Evolutionary conservation across 805 yeast genomes (phyloP), one percentile per base, ranked within the genome.

Genomic region (Yamadazyma philogaea): DNA sequence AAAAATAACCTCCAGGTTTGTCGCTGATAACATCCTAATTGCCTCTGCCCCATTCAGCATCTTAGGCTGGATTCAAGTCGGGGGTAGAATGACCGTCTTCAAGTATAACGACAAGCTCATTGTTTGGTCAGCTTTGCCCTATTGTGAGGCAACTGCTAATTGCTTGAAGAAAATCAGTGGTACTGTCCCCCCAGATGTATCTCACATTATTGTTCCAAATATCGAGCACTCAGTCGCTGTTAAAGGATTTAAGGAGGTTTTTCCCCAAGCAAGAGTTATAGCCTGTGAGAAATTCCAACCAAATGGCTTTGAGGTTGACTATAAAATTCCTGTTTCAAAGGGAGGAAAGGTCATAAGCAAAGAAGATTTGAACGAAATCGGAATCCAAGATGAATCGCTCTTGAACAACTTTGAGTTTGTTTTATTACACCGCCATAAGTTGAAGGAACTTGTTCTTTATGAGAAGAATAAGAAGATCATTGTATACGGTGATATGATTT

Each of bases 161-260:
- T 67, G 74, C 1, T 46, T 79, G 42, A 47, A 55, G 24, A 45
- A 63, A 18, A 49, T 62, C 7, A 55, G 65, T 1, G 66, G 63
- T 5, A 56, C 59, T 2, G 60, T 66, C 1, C 58, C 59, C 34
- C 53, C 50, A 44, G 67, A 70, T 17, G 68, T 80, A 27, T 56
- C 74, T 1, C 74, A 78, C 47, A 63, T 80, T 22, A 67, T 84
- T 31, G 68, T 83, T 32, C 87, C 88, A 2, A 85, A 83, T 52
- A 52, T 49, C 22, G 84, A 79, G 48, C 89, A 83, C 54, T 78
- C 84, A 1, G 61, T 82, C 76, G 85, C 82, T 2, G 77, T 81
- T 10, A 53, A 59, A 17, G 71, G 74, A 10, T 75, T 81, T 60
- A 73, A 76, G 53, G 63, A 67, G 17, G 59, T 61, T 41, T 72